Evolutionary conservation across 2,329 filamentous ascomycete species (phyloP), one percentile per base, ranked within the genome.

Genomic region (Apiospora saccharicola): DNA sequence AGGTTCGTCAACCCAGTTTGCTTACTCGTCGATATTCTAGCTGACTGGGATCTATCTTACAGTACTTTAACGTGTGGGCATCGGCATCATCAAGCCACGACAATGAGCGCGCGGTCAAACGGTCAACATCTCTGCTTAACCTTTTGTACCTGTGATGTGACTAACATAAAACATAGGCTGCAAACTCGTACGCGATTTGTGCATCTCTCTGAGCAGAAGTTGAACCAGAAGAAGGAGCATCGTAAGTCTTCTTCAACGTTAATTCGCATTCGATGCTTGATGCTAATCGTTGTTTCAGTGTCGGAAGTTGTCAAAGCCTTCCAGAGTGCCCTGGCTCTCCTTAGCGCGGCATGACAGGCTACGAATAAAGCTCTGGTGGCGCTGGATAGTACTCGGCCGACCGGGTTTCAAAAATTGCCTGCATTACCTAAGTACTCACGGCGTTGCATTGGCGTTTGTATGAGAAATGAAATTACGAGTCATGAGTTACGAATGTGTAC

Each of bases 51-150:
- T 68, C 57, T 30, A 30, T 30, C 53, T 13, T 67, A 64, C 53
- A 97, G 94, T 93, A 93, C 80, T 97, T 97, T 81, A 88, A 88
- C 72, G 84, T 91, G 47, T 98, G 95, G 95, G 93, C 93, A 34
- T 87, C 91, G 26, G 90, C 93, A 16, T 92, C 93, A 0, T 88
- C 91, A 44, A 83, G 86, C 14, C 91, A 94, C 74, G 95, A 98
- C 80, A 91, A 93, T 71, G 91, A 92, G 73, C 89, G 95, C 71
- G 93, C 93, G 34, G 87, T 90, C 74, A 96, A 96, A 81, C 90
- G 95, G 92, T 92, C 81, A 71, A 82, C 73, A 71, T 19, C 26
- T n/a, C 37, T 37, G 47, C 34, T 41, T 19, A 19, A 13, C 19
- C 26, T 10, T 4, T 14, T 22, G 14, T 22, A 4, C 7, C 6